These are phyloP conservation scores for Ceratobasidium sp. DNA, from an alignment of 1,284 basidiomycete species.

Conservation along the genomic window DNA sequence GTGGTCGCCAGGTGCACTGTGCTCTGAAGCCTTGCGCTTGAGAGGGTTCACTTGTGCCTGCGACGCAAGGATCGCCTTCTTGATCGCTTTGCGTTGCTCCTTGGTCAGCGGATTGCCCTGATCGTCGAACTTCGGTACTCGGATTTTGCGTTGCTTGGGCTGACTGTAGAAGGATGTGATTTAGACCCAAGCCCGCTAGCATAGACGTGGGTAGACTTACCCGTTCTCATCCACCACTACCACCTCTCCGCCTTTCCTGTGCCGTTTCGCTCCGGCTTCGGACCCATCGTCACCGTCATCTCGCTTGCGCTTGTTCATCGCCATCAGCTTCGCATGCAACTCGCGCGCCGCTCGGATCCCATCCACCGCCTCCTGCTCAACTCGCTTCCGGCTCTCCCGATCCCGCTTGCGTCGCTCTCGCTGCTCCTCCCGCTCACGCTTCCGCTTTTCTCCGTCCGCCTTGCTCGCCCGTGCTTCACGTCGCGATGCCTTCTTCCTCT, in stretches of 20 bases:
- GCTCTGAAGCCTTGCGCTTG: conserved; percentile 30
- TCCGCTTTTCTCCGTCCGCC: conserved; percentile 20
- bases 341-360: conserved; percentile 33
- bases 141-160: conserved; percentile 20
- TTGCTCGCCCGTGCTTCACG: conserved; percentile 28
- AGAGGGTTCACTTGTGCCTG: conserved; percentile 27
- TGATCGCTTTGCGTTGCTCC: conserved; percentile 30
- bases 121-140: conserved; percentile 33
- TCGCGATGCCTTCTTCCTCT: conserved; percentile 30
- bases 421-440: conserved; percentile 18
- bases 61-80: conserved; percentile 30
- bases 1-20: not conserved
- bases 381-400: conserved; percentile 17
- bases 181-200: not conserved
- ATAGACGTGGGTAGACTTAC: not conserved
- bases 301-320: conserved; percentile 41
- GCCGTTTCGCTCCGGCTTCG: conserved; percentile 1
- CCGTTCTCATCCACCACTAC: conserved; percentile 14
- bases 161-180: not conserved
- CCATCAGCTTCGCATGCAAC: conserved; percentile 21
- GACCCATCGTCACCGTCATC: conserved; percentile 31
- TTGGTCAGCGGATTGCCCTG: conserved; percentile 32
- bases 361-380: conserved; percentile 38
- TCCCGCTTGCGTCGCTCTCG: conserved; percentile 37
- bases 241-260: conserved; percentile 8